A percentile compares a stretch with the other conserved stretches of the same genome.
These are phyloP conservation scores for Crinitomyces ghanaensis DNA, from an alignment of 805 yeast species.

Conservation along the genomic window DNA sequence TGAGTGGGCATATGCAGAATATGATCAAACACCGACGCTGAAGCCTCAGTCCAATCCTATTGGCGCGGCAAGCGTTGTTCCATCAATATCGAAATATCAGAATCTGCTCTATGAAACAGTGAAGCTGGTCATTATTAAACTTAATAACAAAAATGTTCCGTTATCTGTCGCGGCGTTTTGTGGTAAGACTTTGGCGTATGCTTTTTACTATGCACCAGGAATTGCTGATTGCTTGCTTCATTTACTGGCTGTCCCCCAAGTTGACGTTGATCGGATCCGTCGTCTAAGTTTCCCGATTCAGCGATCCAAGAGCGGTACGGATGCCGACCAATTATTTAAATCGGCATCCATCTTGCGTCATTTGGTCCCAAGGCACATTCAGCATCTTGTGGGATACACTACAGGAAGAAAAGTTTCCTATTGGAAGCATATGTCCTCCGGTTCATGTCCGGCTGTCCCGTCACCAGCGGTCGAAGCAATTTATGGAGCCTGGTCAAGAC, in stretches of 20 bases:
- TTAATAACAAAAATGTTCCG: conserved; percentile 40
- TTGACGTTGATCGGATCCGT: conserved; percentile 18
- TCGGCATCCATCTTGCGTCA: conserved; percentile 10
- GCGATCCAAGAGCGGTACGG: neutral
- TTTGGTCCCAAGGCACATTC: conserved; percentile 23
- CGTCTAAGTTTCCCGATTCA: conserved; percentile 6
- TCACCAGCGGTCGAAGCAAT: conserved; percentile 11
- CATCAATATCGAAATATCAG: too few species aligned
- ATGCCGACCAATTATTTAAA: neutral
- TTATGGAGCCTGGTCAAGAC: conserved; percentile 27
- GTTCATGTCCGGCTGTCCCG: conserved; percentile 6
- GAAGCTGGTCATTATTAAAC: conserved; percentile 37
- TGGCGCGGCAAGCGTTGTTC: conserved; percentile 6
- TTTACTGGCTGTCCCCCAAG: conserved; percentile 20
- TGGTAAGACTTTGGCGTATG: conserved; percentile 60
- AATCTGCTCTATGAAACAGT: conserved; percentile 38
- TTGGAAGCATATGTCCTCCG: neutral
- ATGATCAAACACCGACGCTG: too few species aligned
- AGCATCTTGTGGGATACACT: conserved; percentile 16
- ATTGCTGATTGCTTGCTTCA: conserved; percentile 36
- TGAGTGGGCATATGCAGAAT: conserved; percentile 27
- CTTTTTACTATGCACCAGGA: conserved; percentile 43
- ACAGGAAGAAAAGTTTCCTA: conserved; percentile 5
- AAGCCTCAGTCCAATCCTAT: conserved; percentile 4
- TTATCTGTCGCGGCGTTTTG: conserved; percentile 51